Evolutionary conservation across 345 rosid species (phyloP), one percentile per base, ranked within the genome.

Genomic region (Lumnitzera racemosa): DNA sequence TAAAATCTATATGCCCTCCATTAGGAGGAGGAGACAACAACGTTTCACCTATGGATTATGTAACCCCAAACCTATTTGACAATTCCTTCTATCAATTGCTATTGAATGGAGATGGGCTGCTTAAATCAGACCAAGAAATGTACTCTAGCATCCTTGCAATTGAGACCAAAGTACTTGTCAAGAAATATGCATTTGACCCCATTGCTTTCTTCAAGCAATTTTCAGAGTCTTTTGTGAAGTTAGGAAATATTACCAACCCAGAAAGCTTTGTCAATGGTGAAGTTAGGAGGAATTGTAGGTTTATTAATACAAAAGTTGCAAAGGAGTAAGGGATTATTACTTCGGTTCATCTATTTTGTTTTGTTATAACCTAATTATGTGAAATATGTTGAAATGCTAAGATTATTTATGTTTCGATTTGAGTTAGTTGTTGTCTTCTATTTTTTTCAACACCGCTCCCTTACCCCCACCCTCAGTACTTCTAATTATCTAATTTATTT

Each of bases 121-220:
- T 92, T 23, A 85, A 66, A 7, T 89, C 98, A 10, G 98, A 92
- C 75, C 98, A 92, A 63, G 94, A 82, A 65, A 64, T 92, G 77
- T 87, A 92, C 69, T 82, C 95, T 3, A 87, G 96, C 74, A 7
- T 80, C 24, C 59, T 87, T 12, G 96, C 76, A 6, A 23, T 84
- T 13, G 72, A 84, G 68, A 92, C 96, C 0, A 83, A 64, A 61
- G 67, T 71, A 29, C 76, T 92, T 11, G 97, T 89, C 63, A 59
- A 65, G 57, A 81, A 80, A 65, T 89, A 82, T 46, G 97, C 98
- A 15, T 81, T 72, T 31, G 78, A 92, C 31, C 59, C 87, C 0
- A 8, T 79, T 15, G 96, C 85, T 46, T 92, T 92, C 79, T 89
- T 92, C 70, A 61, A 72, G 65, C 96, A 87, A 46, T 92, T 87